Evolutionary conservation across 2,329 filamentous ascomycete species (phyloP).

Genomic region (Ascomycota sp.): DNA sequence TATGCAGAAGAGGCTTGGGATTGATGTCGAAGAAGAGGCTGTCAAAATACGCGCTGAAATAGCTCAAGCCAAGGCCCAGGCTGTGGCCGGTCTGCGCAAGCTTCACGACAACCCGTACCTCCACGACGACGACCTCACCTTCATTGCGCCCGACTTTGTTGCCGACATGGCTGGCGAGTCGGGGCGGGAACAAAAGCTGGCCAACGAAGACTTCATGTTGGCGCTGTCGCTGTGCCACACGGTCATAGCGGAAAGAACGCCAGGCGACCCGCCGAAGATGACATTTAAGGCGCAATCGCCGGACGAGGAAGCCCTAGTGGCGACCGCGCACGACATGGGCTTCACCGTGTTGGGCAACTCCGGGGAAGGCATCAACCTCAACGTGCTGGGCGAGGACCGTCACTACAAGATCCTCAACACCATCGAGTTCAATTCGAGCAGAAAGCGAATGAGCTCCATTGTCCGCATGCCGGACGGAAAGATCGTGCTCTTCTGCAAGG

Average conservation of each 20-base stretch:
- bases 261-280: constrained; percentile 79
- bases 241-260: constrained; percentile 75
- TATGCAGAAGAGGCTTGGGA: constrained; percentile 79
- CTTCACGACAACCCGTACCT: constrained; percentile 83
- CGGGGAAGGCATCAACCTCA: constrained; percentile 64
- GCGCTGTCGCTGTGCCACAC: constrained; percentile 90
- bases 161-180: constrained; percentile 61
- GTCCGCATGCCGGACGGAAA: constrained; percentile 80
- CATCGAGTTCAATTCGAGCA: constrained; percentile 89
- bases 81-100: constrained; percentile 51
- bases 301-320: constrained; percentile 84
- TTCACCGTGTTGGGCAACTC: constrained; percentile 76
- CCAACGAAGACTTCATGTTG: constrained; percentile 83
- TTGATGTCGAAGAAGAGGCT: constrained; percentile 67
- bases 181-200: constrained; percentile 53
- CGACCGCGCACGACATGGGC: constrained; percentile 85
- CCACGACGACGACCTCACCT: constrained; percentile 75
- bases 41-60: constrained; percentile 58
- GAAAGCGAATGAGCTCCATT: constrained; percentile 96
- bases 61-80: constrained; percentile 50
- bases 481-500: constrained; percentile 90
- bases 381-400: constrained; percentile 68
- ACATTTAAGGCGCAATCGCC: constrained; percentile 95
- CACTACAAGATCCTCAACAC: constrained; percentile 81
- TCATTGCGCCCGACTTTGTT: constrained; percentile 78